Evolutionary conservation across 768 basidiomycete species (phyloP).

Genomic region (Russula abietina): DNA sequence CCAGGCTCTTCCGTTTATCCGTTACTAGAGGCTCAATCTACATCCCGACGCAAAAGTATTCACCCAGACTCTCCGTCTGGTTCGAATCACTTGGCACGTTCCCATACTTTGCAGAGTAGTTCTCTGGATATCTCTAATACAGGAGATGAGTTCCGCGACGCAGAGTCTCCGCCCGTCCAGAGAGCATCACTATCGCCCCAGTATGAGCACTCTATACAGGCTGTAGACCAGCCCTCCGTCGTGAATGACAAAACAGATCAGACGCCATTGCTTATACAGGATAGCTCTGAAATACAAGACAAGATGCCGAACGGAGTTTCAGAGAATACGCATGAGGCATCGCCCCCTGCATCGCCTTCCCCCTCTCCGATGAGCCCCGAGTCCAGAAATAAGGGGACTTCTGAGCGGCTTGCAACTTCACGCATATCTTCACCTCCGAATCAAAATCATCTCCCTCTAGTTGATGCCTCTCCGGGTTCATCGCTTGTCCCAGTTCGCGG

Average conservation of each 20-base stretch:
- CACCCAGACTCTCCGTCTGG: not conserved
- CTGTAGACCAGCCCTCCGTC: not conserved
- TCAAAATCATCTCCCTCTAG: not conserved
- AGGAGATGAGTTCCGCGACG: not conserved
- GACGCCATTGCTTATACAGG: not conserved
- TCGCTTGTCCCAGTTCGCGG: conserved; percentile 11
- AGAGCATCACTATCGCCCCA: not conserved
- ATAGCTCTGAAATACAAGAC: not conserved
- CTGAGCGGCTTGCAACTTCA: not conserved
- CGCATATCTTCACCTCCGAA: conserved; percentile 2
- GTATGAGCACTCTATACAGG: not conserved
- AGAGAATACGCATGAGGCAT: not conserved
- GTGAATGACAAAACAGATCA: not conserved
- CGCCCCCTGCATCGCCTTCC: not conserved
- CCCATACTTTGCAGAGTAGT: not conserved
- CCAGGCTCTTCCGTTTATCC: not conserved
- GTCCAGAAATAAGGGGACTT: not conserved
- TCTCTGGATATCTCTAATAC: not conserved
- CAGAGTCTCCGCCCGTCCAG: not conserved
- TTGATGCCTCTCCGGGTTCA: not conserved
- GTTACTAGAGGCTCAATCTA: not conserved
- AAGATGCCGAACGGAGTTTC: not conserved
- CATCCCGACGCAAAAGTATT: not conserved
- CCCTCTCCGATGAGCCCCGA: not conserved
- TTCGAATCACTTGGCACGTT: not conserved